Conservation (phyloP, 2,329 filamentous ascomycete species). For the Colletotrichum sublineola region DNA sequence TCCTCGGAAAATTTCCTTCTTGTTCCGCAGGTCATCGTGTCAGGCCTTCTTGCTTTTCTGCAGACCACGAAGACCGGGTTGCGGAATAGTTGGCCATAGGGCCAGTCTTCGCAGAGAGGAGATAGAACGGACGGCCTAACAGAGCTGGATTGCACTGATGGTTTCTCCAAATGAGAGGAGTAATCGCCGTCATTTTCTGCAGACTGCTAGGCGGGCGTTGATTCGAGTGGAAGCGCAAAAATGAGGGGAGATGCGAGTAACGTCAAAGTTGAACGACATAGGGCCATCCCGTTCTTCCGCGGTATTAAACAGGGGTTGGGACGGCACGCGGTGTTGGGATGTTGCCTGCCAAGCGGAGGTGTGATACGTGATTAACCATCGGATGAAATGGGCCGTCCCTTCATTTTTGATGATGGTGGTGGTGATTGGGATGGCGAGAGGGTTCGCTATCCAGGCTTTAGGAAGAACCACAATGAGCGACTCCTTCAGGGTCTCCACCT, state of each 20-base stretch:
- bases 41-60: constrained; percentile 14
- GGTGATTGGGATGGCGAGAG: constrained; percentile 28
- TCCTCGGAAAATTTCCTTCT: constrained; percentile 19
- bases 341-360: constrained; percentile 9
- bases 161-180: constrained; percentile 28
- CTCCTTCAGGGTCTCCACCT: neutral
- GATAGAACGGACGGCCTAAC: constrained; percentile 21
- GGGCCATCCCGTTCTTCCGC: constrained; percentile 35
- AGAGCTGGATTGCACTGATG: constrained; percentile 9
- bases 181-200: constrained; percentile 7
- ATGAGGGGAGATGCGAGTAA: neutral
- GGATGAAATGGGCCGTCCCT: constrained; percentile 31
- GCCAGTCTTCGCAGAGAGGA: constrained; percentile 15
- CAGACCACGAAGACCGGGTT: constrained; percentile 2
- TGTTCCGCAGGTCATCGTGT: constrained; percentile 8
- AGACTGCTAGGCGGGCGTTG: constrained; percentile 1
- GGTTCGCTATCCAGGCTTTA: constrained; percentile 20
- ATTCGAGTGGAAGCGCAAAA: constrained; percentile 7
- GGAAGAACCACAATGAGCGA: constrained; percentile 22
- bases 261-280: neutral
- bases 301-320: constrained; percentile 24
- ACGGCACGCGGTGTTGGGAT: constrained; percentile 30
- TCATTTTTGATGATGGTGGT: constrained; percentile 14
- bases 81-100: constrained; percentile 6
- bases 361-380: constrained; percentile 40